phyloP scores from a whole-genome alignment of 345 rosid species.

The Populus davidiana region DNA sequence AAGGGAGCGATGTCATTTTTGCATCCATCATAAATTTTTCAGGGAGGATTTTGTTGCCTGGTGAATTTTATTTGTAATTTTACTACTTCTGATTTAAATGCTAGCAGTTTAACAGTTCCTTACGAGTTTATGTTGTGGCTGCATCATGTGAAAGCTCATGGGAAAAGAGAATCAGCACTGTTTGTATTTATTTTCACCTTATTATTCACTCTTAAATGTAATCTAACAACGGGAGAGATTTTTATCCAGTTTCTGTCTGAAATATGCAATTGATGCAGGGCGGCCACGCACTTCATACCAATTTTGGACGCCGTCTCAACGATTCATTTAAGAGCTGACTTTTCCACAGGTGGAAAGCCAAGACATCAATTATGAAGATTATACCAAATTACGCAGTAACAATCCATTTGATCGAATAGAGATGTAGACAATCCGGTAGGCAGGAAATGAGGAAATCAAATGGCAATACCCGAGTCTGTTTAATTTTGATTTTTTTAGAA shows the following conservation, averaged over 20 bases:
- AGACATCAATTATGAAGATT: background rate
- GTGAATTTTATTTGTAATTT: background rate
- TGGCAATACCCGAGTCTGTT: too few relatives aligned
- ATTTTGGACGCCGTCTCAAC: constrained; percentile 39
- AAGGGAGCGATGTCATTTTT: background rate
- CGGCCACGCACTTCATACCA: constrained; percentile 54
- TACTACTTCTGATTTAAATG: background rate
- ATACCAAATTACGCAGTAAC: background rate
- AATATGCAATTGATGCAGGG: constrained; percentile 39
- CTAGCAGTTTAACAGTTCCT: background rate
- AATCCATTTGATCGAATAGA: background rate
- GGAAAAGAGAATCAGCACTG: background rate
- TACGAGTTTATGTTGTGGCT: background rate
- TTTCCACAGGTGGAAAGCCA: background rate
- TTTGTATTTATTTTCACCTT: background rate
- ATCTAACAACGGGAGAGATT: background rate
- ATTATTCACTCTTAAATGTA: background rate
- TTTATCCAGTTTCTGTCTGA: constrained; percentile 2
- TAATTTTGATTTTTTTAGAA: too few relatives aligned
- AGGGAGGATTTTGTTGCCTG: background rate
- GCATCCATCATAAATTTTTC: background rate
- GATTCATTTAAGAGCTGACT: constrained; percentile 4
- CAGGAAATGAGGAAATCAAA: too few relatives aligned
- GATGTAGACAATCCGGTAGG: background rate
- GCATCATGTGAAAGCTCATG: background rate